phyloP scores from a whole-genome alignment of 805 yeast genomes.

The Ogataea nitratoaversa region DNA sequence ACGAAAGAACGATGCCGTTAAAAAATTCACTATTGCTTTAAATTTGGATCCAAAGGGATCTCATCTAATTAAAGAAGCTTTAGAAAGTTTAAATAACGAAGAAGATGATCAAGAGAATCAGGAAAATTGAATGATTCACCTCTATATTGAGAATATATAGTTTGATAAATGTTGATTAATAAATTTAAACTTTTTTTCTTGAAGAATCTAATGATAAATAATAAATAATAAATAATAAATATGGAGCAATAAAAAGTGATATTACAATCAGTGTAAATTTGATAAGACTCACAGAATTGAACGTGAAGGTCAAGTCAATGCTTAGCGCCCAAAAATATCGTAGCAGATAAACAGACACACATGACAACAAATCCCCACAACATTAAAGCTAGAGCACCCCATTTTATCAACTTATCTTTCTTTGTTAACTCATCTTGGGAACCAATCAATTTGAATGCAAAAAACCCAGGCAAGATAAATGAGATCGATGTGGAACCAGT shows the following conservation, averaged over 20 bases:
- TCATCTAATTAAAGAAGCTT: constrained; percentile 78
- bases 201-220: too few relatives aligned
- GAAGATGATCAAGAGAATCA: constrained; percentile 14
- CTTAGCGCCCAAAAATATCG: constrained; percentile 30
- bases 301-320: constrained; percentile 14
- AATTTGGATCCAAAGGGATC: constrained; percentile 91
- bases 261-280: too few relatives aligned
- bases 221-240: too few relatives aligned
- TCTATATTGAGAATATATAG: not conserved
- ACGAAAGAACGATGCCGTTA: constrained; percentile 72
- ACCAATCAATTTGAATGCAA: constrained; percentile 73
- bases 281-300: too few relatives aligned
- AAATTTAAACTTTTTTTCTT: too few relatives aligned
- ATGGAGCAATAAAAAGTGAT: too few relatives aligned
- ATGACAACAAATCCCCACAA: constrained; percentile 71
- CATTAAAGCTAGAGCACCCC: constrained; percentile 50
- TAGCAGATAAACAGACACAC: constrained; percentile 52
- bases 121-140: constrained; percentile 2
- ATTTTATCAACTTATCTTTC: constrained; percentile 35
- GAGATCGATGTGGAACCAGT: constrained; percentile 92
- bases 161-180: too few relatives aligned
- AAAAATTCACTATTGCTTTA: constrained; percentile 82
- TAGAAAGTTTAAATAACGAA: constrained; percentile 45
- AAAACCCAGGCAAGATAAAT: constrained; percentile 83
- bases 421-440: constrained; percentile 27